phyloP scores from a whole-genome alignment of 306 rosid genomes.

The Oemleria cerasiformis region DNA sequence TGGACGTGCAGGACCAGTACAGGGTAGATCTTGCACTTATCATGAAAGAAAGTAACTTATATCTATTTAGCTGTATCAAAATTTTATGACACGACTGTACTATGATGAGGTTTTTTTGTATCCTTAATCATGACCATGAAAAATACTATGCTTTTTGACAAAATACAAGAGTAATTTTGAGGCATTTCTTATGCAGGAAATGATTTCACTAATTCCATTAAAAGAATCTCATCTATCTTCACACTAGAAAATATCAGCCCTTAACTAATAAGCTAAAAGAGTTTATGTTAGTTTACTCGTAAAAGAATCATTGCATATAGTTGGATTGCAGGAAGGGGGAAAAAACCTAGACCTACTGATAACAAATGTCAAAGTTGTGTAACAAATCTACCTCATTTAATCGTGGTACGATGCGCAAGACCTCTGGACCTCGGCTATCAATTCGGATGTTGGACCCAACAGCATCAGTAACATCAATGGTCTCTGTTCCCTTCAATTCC shows the following conservation, averaged over 20 bases:
- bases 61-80: not conserved
- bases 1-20: not conserved
- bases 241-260: not conserved
- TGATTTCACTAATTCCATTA: too few species aligned
- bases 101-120: not conserved
- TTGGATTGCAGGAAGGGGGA: not conserved
- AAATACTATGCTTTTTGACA: not conserved
- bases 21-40: not conserved
- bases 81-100: not conserved
- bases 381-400: conserved; percentile 71
- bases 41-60: not conserved
- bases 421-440: conserved; percentile 98
- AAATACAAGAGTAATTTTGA: too few species aligned
- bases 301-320: not conserved
- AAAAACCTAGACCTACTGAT: not conserved
- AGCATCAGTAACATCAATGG: conserved; percentile 96
- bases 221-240: not conserved
- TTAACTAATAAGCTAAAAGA: not conserved
- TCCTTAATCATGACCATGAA: not conserved
- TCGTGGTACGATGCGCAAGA: conserved; percentile 91
- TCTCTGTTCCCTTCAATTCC: conserved; percentile 96
- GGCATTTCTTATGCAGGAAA: too few species aligned
- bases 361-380: not conserved
- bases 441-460: conserved; percentile 96
- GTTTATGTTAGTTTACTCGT: not conserved